Conservation (phyloP, 257 asterid genomes). For the Apocynum venetum region DNA sequence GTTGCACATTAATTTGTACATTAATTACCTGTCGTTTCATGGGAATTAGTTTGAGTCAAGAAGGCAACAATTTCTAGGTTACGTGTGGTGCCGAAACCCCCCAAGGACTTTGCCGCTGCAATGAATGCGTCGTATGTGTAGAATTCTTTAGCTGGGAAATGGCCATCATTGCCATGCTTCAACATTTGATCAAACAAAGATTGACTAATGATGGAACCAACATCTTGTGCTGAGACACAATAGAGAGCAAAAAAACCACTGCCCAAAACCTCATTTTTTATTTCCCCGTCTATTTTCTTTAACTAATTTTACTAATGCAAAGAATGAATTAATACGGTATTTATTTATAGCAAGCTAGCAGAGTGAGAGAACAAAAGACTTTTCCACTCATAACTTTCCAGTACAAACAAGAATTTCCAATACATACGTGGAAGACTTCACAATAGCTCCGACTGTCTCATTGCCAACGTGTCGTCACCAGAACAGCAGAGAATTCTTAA, state of each 20-base stretch:
- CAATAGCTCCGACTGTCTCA: neutral
- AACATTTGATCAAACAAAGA: conserved; percentile 21
- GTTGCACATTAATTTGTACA: neutral
- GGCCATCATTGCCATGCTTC: conserved; percentile 27
- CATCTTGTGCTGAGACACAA: conserved; percentile 11
- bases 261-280: conserved; percentile 16
- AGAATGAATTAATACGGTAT: neutral
- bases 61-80: conserved; percentile 35
- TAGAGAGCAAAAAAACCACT: conserved; percentile 7
- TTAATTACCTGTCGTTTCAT: conserved; percentile 22
- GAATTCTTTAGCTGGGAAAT: conserved; percentile 26
- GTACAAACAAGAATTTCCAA: neutral
- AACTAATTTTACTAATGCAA: neutral
- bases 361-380: neutral
- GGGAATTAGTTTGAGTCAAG: conserved; percentile 31
- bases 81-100: conserved; percentile 31
- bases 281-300: neutral
- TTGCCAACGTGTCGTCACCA: neutral
- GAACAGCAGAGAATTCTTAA: neutral
- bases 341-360: neutral
- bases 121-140: conserved; percentile 38
- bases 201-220: conserved; percentile 20
- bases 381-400: conserved; percentile 1
- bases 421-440: neutral
- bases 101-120: conserved; percentile 20